phyloP scores from a whole-genome alignment of 2,329 filamentous ascomycete species.

The Fusarium longipes region DNA sequence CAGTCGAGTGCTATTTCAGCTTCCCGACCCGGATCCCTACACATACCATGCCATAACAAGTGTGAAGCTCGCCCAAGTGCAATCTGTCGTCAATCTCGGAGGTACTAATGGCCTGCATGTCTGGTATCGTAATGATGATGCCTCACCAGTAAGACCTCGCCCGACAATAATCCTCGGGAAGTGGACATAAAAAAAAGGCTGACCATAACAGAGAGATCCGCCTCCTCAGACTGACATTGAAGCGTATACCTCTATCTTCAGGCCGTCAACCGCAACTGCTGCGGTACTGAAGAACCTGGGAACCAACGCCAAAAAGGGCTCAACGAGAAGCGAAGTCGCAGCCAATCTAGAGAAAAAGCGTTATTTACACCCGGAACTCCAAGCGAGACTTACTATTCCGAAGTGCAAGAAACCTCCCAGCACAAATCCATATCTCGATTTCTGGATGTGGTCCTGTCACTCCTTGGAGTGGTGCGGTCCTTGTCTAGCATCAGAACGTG shows the following conservation, averaged over 20 bases:
- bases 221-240: constrained; percentile 69
- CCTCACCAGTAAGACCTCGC: constrained; percentile 47
- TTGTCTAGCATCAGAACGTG: constrained; percentile 60
- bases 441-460: constrained; percentile 74
- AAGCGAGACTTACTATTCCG: constrained; percentile 55
- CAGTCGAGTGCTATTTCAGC: constrained; percentile 56
- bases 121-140: constrained; percentile 60
- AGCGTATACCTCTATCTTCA: constrained; percentile 76
- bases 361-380: constrained; percentile 59
- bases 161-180: background rate
- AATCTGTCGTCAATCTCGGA: constrained; percentile 59
- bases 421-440: constrained; percentile 73
- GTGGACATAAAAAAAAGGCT: constrained; percentile 10
- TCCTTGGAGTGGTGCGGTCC: constrained; percentile 75
- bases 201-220: constrained; percentile 53
- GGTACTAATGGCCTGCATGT: constrained; percentile 59
- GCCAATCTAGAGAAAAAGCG: constrained; percentile 66
- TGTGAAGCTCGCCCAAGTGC: constrained; percentile 61
- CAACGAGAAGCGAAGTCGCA: constrained; percentile 67
- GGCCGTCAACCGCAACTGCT: constrained; percentile 66
- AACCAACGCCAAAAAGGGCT: constrained; percentile 72
- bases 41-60: constrained; percentile 64
- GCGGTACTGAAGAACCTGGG: constrained; percentile 71
- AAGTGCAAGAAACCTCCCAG: constrained; percentile 59
- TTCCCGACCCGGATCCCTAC: constrained; percentile 59